Percentiles rank a stretch among this genome's conserved stretches.
phyloP scores from a whole-genome alignment of 305 asterid genomes.

The Andrographis paniculata region DNA sequence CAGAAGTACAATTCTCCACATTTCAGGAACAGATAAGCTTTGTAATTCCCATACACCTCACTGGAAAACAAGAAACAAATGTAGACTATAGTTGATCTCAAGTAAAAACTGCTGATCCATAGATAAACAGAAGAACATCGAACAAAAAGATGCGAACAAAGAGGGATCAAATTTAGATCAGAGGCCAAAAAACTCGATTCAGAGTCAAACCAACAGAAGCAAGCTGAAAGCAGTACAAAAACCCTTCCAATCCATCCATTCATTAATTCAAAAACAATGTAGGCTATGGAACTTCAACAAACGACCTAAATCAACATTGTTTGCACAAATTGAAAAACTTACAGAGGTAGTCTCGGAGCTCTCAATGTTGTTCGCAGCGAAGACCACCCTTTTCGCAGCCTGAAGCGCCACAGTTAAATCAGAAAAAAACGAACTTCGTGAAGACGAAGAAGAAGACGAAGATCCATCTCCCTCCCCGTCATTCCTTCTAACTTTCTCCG shows the following conservation, averaged over 20 bases:
- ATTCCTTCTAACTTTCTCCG: slow-evolving; percentile 18
- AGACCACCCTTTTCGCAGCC: slow-evolving; percentile 43
- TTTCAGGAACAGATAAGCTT: too few relatives aligned
- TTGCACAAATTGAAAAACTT: slow-evolving; percentile 13
- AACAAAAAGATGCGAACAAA: background rate
- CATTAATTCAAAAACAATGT: slow-evolving; percentile 15
- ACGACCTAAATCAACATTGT: background rate
- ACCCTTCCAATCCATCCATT: too few relatives aligned
- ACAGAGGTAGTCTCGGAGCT: slow-evolving; percentile 35
- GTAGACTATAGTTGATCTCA: too few relatives aligned
- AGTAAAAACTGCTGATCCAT: too few relatives aligned
- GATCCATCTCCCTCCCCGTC: slow-evolving; percentile 16
- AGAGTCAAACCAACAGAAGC: background rate
- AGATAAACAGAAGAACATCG: too few relatives aligned
- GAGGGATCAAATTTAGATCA: slow-evolving; percentile 18
- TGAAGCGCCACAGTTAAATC: slow-evolving; percentile 53
- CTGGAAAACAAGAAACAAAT: too few relatives aligned
- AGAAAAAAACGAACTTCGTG: slow-evolving; percentile 36
- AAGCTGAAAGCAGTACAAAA: too few relatives aligned
- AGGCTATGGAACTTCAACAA: background rate
- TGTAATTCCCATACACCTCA: too few relatives aligned
- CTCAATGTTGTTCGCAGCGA: slow-evolving; percentile 40
- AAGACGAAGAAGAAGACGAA: slow-evolving; percentile 23
- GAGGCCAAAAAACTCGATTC: slow-evolving; percentile 4
- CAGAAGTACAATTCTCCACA: too few relatives aligned